phyloP scores from a whole-genome alignment of 495 filamentous ascomycete species.

The Lentithecium fluviatile region DNA sequence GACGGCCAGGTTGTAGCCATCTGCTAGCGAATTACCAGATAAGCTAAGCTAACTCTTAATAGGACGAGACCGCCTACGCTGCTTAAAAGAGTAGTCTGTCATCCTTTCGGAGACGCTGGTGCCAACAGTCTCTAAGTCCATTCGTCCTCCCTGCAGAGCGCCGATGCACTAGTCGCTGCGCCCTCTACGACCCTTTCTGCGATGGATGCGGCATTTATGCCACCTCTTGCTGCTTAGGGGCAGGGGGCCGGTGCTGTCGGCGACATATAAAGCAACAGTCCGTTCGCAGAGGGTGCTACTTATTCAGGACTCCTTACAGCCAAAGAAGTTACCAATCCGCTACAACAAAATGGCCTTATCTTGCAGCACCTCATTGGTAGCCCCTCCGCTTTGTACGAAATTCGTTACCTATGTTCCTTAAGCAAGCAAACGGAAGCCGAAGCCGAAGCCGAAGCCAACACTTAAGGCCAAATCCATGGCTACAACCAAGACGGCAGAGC shows the following conservation, averaged over 20 bases:
- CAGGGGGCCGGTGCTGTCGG: background rate
- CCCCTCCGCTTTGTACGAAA: conserved; percentile 9
- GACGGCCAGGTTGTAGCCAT: background rate
- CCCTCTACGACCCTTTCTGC: conserved; percentile 4
- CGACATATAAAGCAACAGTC: conserved; percentile 12
- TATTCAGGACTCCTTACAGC: conserved; percentile 9
- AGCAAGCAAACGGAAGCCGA: conserved; percentile 1
- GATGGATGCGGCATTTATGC: conserved; percentile 12
- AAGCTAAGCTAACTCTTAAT: conserved; percentile 11
- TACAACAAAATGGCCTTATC: conserved; percentile 12
- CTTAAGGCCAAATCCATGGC: conserved; percentile 13
- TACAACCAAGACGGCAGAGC: conserved; percentile 13
- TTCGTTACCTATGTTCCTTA: conserved; percentile 14
- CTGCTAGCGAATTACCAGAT: conserved; percentile 5
- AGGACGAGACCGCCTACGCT: conserved; percentile 5
- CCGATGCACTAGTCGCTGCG: conserved; percentile 2
- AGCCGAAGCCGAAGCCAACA: too few species aligned
- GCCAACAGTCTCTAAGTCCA: conserved; percentile 2
- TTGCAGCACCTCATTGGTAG: conserved; percentile 15
- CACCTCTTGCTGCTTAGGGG: background rate
- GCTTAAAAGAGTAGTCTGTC: conserved; percentile 4
- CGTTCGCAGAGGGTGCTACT: conserved; percentile 7
- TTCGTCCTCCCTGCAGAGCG: too few species aligned
- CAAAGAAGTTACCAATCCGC: conserved; percentile 4
- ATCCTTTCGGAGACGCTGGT: conserved; percentile 5